A percentile compares a stretch with the other conserved stretches of the same genome.
Conservation (phyloP, 1,139 yeast genomes). For the Hansenula lynferdii region DNA sequence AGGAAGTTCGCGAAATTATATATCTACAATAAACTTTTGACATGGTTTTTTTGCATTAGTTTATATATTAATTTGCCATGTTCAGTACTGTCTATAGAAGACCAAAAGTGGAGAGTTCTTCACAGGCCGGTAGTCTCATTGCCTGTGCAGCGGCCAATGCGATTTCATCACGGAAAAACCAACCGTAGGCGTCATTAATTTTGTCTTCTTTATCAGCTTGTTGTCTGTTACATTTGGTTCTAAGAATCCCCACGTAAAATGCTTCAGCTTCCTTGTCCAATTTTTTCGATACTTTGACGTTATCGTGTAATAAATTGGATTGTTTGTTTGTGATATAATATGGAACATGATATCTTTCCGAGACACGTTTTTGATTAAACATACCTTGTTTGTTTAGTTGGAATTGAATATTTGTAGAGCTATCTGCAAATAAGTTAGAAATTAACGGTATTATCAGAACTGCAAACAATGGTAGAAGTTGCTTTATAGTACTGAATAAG, state of each 20-base stretch:
- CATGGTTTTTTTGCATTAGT: no score
- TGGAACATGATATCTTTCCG: slow-evolving; percentile 58
- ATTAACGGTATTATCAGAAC: slow-evolving; percentile 55
- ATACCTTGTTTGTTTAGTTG: slow-evolving; percentile 21
- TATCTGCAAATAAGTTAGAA: slow-evolving; percentile 43
- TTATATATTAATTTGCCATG: no score
- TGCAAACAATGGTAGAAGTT: slow-evolving; percentile 52
- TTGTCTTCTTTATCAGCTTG: slow-evolving; percentile 51
- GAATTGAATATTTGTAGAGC: slow-evolving; percentile 19
- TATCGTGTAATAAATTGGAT: slow-evolving; percentile 36
- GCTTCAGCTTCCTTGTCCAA: slow-evolving; percentile 67
- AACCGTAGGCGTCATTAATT: slow-evolving; percentile 75
- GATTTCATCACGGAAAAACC: slow-evolving; percentile 67
- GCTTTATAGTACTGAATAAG: slow-evolving; percentile 39
- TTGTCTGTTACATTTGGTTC: slow-evolving; percentile 59
- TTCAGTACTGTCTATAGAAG: no score
- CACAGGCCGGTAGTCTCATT: slow-evolving; percentile 52
- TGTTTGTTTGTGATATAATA: slow-evolving; percentile 57
- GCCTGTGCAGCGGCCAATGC: slow-evolving; percentile 40
- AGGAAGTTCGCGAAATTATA: background rate
- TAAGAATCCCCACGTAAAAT: slow-evolving; percentile 49
- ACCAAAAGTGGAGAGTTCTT: slow-evolving; percentile 38
- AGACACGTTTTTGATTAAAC: slow-evolving; percentile 36
- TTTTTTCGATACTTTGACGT: slow-evolving; percentile 40
- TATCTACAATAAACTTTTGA: no score